A percentile compares a stretch with the other conserved stretches of the same genome.
phyloP scores from a whole-genome alignment of 495 filamentous ascomycete genomes.

The Aspergillus avenaceus region DNA sequence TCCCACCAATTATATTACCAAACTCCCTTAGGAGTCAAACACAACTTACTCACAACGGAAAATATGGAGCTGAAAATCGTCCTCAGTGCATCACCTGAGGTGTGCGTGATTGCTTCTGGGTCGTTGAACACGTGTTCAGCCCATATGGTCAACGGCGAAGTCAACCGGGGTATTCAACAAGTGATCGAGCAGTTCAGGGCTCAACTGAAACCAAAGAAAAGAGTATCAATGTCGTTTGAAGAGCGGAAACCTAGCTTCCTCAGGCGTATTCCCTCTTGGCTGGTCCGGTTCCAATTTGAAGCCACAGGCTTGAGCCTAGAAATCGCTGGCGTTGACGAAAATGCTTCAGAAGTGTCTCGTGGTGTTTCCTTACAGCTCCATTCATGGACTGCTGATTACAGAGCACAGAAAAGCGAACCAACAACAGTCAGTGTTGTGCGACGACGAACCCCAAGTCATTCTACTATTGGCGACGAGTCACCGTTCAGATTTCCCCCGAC shows the following conservation, averaged over 20 bases:
- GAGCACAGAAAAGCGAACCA: conserved; percentile 68
- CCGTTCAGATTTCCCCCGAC: conserved; percentile 55
- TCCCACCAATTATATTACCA: conserved; percentile 96
- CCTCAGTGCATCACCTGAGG: conserved; percentile 77
- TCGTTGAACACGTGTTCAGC: conserved; percentile 82
- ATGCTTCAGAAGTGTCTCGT: conserved; percentile 71
- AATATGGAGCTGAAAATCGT: conserved; percentile 81
- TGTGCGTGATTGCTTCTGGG: conserved; percentile 75
- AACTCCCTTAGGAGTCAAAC: conserved; percentile 71
- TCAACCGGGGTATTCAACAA: conserved; percentile 85
- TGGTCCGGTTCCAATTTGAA: conserved; percentile 77
- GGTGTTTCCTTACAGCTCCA: conserved; percentile 84
- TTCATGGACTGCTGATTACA: conserved; percentile 88
- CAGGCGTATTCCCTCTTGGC: conserved; percentile 75
- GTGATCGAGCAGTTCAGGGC: conserved; percentile 75
- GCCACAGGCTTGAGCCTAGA: conserved; percentile 86
- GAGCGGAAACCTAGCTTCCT: conserved; percentile 61
- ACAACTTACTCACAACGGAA: conserved; percentile 82
- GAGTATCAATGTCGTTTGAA: conserved; percentile 44
- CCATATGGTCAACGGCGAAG: conserved; percentile 86
- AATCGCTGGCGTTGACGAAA: conserved; percentile 79
- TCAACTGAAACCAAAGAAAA: conserved; percentile 61
- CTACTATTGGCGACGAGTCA: conserved; percentile 47
- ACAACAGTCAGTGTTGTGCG: conserved; percentile 51
- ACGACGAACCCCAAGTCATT: conserved; percentile 55